Percentiles rank a stretch among this genome's conserved stretches.
Conservation (phyloP, 2,329 filamentous ascomycete species). For the Aspergillus sp. region DNA sequence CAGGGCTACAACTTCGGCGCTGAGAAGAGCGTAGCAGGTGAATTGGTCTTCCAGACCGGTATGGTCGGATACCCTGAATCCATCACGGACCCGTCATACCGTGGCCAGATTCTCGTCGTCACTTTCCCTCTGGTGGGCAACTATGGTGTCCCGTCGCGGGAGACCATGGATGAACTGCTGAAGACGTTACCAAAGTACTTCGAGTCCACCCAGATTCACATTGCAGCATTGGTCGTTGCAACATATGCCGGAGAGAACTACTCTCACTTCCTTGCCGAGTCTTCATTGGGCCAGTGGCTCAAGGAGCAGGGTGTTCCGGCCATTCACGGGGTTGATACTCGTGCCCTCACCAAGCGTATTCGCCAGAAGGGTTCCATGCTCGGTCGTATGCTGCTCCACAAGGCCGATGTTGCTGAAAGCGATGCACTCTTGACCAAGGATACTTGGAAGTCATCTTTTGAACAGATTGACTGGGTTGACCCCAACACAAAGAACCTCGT, state of each 20-base stretch:
- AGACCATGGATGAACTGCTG: slow-evolving; percentile 80
- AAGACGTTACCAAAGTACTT: slow-evolving; percentile 88
- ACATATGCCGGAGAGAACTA: slow-evolving; percentile 93
- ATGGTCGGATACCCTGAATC: slow-evolving; percentile 99
- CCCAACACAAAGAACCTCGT: slow-evolving; percentile 93
- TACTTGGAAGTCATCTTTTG: slow-evolving; percentile 63
- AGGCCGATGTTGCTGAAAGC: slow-evolving; percentile 44
- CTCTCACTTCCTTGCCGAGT: slow-evolving; percentile 88
- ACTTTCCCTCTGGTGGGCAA: slow-evolving; percentile 96
- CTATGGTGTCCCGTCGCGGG: slow-evolving; percentile 90
- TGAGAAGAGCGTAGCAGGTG: slow-evolving; percentile 88
- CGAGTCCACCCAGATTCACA: slow-evolving; percentile 88
- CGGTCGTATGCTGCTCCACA: slow-evolving; percentile 80
- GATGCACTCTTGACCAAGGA: slow-evolving; percentile 38
- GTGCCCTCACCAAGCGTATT: slow-evolving; percentile 91
- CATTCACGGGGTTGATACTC: slow-evolving; percentile 92
- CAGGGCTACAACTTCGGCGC: slow-evolving; percentile 97
- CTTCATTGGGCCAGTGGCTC: slow-evolving; percentile 89
- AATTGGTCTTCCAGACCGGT: slow-evolving; percentile 98
- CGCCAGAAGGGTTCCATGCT: slow-evolving; percentile 95
- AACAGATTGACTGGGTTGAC: slow-evolving; percentile 82
- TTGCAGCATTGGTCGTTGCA: slow-evolving; percentile 85
- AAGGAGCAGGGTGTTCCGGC: slow-evolving; percentile 94
- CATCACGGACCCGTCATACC: slow-evolving; percentile 83
- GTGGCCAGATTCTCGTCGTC: slow-evolving; percentile 92